phyloP scores from a whole-genome alignment of 805 yeast species.

The Candida krabiensis region DNA sequence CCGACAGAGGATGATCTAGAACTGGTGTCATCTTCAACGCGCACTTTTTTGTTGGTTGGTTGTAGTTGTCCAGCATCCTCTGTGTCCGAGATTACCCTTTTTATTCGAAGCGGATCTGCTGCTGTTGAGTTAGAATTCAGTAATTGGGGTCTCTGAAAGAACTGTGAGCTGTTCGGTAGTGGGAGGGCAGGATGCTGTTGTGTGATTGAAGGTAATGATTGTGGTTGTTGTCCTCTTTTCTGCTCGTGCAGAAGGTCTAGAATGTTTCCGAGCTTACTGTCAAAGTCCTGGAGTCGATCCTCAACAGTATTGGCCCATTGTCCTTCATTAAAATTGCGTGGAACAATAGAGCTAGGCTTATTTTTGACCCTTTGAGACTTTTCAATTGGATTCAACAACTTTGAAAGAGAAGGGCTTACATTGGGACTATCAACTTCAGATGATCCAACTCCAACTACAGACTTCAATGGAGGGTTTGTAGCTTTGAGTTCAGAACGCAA shows the following conservation, averaged over 20 bases:
- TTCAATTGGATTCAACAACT: constrained; percentile 20
- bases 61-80: not conserved
- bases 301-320: constrained; percentile 40
- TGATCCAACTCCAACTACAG: not conserved
- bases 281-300: constrained; percentile 38
- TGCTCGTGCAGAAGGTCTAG: constrained; percentile 34
- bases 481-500: not conserved
- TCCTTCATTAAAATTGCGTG: constrained; percentile 1
- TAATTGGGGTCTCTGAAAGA: not conserved
- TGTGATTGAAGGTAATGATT: not conserved
- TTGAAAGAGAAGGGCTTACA: constrained; percentile 14
- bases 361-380: constrained; percentile 1
- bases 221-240: constrained; percentile 6
- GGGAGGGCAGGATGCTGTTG: not conserved
- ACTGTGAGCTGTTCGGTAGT: constrained; percentile 1
- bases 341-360: not conserved
- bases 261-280: constrained; percentile 39
- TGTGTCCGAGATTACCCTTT: not conserved
- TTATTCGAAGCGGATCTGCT: not conserved
- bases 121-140: not conserved
- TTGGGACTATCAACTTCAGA: constrained; percentile 1
- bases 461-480: not conserved
- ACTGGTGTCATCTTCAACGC: not conserved
- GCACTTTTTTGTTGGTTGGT: not conserved
- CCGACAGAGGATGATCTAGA: not conserved